A percentile compares a stretch with the other conserved stretches of the same genome.
Evolutionary conservation across 495 filamentous ascomycete genomes (phyloP).

Genomic region (Xylaria telfairii): DNA sequence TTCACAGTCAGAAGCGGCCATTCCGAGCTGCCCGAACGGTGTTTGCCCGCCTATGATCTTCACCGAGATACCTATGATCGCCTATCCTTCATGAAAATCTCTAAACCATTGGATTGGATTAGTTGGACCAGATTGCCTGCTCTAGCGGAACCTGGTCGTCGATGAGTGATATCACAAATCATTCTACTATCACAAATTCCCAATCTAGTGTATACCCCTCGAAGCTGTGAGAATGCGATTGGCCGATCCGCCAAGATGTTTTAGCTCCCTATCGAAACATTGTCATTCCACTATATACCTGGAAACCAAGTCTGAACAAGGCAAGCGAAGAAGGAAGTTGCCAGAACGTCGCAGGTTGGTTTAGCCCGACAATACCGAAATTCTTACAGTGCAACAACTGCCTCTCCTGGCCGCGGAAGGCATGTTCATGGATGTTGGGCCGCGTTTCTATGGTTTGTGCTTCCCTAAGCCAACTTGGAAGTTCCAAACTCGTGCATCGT

Average conservation of each 20-base stretch:
- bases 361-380: background rate
- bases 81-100: slow-evolving; percentile 5
- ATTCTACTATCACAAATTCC: background rate
- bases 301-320: background rate
- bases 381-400: slow-evolving; percentile 1
- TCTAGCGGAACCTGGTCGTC: background rate
- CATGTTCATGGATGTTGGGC: background rate
- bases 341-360: background rate
- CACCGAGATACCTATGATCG: background rate
- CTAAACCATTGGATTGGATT: background rate
- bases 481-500: background rate
- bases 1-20: background rate
- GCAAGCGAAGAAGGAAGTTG: background rate
- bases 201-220: background rate
- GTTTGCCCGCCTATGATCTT: background rate
- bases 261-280: slow-evolving; percentile 9
- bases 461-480: background rate
- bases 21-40: slow-evolving; percentile 14
- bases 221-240: background rate
- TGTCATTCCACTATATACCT: background rate
- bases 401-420: slow-evolving; percentile 4
- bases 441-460: background rate
- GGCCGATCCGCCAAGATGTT: slow-evolving; percentile 3
- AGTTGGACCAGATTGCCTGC: background rate
- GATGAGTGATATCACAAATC: background rate